phyloP scores from a whole-genome alignment of 768 basidiomycete species.

The Amanita phalloides region DNA sequence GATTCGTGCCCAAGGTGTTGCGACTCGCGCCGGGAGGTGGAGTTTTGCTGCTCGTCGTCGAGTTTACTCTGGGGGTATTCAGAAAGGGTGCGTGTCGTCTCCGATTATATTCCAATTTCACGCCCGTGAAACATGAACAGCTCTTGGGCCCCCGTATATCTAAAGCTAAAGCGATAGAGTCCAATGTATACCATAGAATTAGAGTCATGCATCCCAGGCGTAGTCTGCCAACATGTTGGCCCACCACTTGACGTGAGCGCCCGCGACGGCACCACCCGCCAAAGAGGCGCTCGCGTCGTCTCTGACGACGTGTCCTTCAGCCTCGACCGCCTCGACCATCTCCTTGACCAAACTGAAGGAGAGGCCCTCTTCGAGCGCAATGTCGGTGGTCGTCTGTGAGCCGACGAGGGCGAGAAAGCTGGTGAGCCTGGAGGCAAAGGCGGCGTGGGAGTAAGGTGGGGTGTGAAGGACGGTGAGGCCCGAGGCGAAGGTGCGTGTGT shows the following conservation, averaged over 20 bases:
- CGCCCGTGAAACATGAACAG: conserved; percentile 11
- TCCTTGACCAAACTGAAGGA: conserved; percentile 67
- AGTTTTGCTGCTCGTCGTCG: conserved; percentile 87
- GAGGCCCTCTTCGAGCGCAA: conserved; percentile 63
- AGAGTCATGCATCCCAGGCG: conserved; percentile 59
- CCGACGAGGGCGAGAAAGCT: conserved; percentile 39
- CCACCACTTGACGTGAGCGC: conserved; percentile 65
- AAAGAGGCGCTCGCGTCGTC: conserved; percentile 48
- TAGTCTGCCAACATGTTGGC: conserved; percentile 56
- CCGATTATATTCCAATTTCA: too few relatives aligned
- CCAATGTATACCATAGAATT: background rate
- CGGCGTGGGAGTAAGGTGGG: conserved; percentile 55
- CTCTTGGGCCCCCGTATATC: conserved; percentile 40
- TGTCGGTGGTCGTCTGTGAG: conserved; percentile 50
- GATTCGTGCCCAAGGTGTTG: conserved; percentile 92
- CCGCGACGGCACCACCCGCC: conserved; percentile 32
- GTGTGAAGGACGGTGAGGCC: conserved; percentile 80
- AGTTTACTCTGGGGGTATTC: conserved; percentile 71
- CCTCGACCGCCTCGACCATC: conserved; percentile 69
- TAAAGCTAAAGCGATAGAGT: conserved; percentile 13
- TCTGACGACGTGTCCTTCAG: conserved; percentile 57
- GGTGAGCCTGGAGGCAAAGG: conserved; percentile 61
- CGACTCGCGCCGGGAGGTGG: conserved; percentile 94
- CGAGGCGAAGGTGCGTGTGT: conserved; percentile 58
- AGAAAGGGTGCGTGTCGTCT: conserved; percentile 41